These are phyloP conservation scores for Penicilliopsis zonata DNA, from an alignment of 495 filamentous ascomycete species.

Conservation along the genomic window DNA sequence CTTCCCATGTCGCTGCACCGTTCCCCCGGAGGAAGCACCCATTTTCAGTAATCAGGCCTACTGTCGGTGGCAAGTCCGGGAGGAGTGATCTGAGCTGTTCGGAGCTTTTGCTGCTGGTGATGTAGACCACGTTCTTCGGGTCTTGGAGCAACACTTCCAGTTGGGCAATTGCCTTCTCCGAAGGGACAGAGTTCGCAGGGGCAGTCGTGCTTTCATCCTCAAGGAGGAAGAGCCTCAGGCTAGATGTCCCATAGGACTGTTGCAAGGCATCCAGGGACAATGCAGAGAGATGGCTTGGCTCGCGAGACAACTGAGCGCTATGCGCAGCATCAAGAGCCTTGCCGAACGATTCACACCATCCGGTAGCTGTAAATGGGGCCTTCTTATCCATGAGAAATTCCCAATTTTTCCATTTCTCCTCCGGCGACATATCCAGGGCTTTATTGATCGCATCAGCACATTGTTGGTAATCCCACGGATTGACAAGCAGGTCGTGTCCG, in stretches of 20 bases:
- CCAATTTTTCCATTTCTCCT: constrained; percentile 62
- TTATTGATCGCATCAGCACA: constrained; percentile 66
- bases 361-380: constrained; percentile 57
- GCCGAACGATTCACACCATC: constrained; percentile 59
- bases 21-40: constrained; percentile 65
- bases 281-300: constrained; percentile 58
- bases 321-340: constrained; percentile 49
- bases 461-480: constrained; percentile 81
- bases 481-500: constrained; percentile 57
- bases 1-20: constrained; percentile 45
- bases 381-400: constrained; percentile 55
- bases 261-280: constrained; percentile 48
- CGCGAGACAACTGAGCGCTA: constrained; percentile 56
- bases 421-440: constrained; percentile 61
- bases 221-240: constrained; percentile 61
- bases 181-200: constrained; percentile 49
- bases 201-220: constrained; percentile 73
- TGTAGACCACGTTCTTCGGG: constrained; percentile 63
- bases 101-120: constrained; percentile 68
- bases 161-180: constrained; percentile 51
- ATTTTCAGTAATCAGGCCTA: constrained; percentile 82
- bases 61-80: constrained; percentile 42
- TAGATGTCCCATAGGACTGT: constrained; percentile 45
- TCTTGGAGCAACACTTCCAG: constrained; percentile 57
- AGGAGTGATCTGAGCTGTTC: constrained; percentile 66